phyloP scores from a whole-genome alignment of 169 alveolate species.

The Amoebophrya sp. region DNA sequence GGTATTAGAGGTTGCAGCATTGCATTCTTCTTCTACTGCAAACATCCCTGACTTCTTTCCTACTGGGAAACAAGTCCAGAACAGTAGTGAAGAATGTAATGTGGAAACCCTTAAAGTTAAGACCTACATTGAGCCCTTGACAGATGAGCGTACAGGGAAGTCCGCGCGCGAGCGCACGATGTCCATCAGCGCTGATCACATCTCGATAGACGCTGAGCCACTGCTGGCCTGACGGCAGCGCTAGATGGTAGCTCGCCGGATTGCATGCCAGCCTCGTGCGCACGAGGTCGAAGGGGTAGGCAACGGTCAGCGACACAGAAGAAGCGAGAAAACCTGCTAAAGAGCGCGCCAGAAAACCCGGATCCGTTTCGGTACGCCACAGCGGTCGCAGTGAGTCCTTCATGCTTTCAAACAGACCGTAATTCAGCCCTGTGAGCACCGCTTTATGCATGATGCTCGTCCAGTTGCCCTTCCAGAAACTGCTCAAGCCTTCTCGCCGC shows the following conservation, averaged over 20 bases:
- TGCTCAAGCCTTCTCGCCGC: not conserved
- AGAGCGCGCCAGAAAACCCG: not conserved
- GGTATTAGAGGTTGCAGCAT: too few relatives aligned
- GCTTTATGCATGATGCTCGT: not conserved
- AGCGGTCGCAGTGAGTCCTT: not conserved
- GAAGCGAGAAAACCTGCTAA: not conserved
- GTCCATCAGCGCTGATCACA: conserved; percentile 9
- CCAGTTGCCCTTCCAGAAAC: conserved; percentile 25
- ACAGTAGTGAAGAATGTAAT: too few relatives aligned
- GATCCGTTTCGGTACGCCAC: not conserved
- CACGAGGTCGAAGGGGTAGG: conserved; percentile 30
- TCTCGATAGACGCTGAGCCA: conserved; percentile 27
- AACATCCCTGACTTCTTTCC: too few relatives aligned
- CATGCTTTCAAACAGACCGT: not conserved
- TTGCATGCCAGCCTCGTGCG: conserved; percentile 30
- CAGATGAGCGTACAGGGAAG: conserved; percentile 11
- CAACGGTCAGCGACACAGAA: not conserved
- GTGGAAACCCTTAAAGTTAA: too few relatives aligned
- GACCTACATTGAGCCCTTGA: conserved; percentile 29
- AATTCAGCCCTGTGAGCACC: not conserved
- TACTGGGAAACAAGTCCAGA: too few relatives aligned
- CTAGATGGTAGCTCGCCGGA: not conserved
- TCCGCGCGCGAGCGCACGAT: not conserved
- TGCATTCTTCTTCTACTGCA: too few relatives aligned
- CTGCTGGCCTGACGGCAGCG: not conserved